Percentiles rank a stretch among this genome's conserved stretches.
phyloP scores from a whole-genome alignment of 2,329 filamentous ascomycete species.

The Exophiala sideris region DNA sequence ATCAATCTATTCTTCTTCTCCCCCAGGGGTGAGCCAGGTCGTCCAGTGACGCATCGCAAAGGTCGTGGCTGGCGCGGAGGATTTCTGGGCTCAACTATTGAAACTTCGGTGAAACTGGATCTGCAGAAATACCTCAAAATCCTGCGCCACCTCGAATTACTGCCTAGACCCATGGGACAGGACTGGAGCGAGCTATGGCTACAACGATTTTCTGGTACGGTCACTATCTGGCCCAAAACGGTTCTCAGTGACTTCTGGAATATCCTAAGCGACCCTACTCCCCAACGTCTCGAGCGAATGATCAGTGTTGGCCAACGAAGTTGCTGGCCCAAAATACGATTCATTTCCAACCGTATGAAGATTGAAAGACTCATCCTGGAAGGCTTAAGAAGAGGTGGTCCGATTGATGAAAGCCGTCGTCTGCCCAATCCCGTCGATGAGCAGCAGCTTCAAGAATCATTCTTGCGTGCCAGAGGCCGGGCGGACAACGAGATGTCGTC shows the following conservation, averaged over 20 bases:
- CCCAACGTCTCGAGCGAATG: slow-evolving; percentile 76
- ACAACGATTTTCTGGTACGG: slow-evolving; percentile 88
- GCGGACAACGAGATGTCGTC: slow-evolving; percentile 16
- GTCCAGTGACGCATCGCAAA: slow-evolving; percentile 88
- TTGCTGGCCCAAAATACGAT: slow-evolving; percentile 86
- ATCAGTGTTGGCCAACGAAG: slow-evolving; percentile 85
- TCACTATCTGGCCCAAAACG: slow-evolving; percentile 93
- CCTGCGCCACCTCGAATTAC: slow-evolving; percentile 82
- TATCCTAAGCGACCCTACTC: slow-evolving; percentile 79
- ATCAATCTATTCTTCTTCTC: slow-evolving; percentile 99
- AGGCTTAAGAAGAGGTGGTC: slow-evolving; percentile 43
- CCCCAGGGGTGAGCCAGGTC: slow-evolving; percentile 83
- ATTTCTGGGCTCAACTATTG: slow-evolving; percentile 84
- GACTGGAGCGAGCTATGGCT: slow-evolving; percentile 98
- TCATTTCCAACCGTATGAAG: slow-evolving; percentile 81
- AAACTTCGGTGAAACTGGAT: slow-evolving; percentile 95
- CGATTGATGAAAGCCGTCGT: slow-evolving; percentile 28
- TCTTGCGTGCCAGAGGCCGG: slow-evolving; percentile 15
- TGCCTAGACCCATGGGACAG: slow-evolving; percentile 85
- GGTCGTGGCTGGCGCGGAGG: slow-evolving; percentile 95
- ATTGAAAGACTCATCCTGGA: slow-evolving; percentile 68
- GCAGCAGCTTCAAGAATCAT: slow-evolving; percentile 19
- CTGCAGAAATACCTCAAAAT: slow-evolving; percentile 98
- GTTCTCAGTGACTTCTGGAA: slow-evolving; percentile 74
- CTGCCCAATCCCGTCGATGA: slow-evolving; percentile 20